Conservation (phyloP, 192 early-diverging fungal genomes). For the Lunasporangiospora selenospora region DNA sequence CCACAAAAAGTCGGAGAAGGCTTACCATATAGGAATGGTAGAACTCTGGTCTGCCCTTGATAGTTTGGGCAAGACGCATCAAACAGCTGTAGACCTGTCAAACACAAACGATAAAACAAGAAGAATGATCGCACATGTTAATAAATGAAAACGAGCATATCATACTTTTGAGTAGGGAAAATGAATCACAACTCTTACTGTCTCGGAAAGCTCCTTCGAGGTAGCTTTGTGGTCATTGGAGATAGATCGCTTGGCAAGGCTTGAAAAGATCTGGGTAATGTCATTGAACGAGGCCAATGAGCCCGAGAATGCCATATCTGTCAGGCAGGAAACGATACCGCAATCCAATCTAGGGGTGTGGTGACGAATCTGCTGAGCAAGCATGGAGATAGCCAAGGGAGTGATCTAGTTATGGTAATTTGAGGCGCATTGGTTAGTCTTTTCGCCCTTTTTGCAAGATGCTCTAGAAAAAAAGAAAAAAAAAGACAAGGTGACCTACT, state of each 20-base stretch:
- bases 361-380: slow-evolving; percentile 67
- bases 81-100: slow-evolving; percentile 54
- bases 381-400: slow-evolving; percentile 65
- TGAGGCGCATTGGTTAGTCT: background rate
- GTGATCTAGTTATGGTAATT: slow-evolving; percentile 67
- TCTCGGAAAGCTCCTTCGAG: slow-evolving; percentile 48
- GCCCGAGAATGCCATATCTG: slow-evolving; percentile 66
- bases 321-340: slow-evolving; percentile 62
- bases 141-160: background rate
- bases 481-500: slow-evolving; percentile 30
- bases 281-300: slow-evolving; percentile 63
- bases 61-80: slow-evolving; percentile 54
- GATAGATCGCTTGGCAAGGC: slow-evolving; percentile 51
- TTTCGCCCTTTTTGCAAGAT: background rate
- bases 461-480: background rate
- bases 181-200: slow-evolving; percentile 46
- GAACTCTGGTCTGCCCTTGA: slow-evolving; percentile 59
- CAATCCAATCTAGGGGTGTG: slow-evolving; percentile 53
- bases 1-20: slow-evolving; percentile 63
- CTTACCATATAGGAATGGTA: slow-evolving; percentile 59
- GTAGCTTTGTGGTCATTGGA: slow-evolving; percentile 52
- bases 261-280: slow-evolving; percentile 60
- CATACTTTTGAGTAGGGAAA: background rate
- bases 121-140: slow-evolving; percentile 1
- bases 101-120: background rate